Evolutionary conservation across 768 basidiomycete species (phyloP), one percentile per base, ranked within the genome.

Genomic region (Panaeolus papilionaceus): DNA sequence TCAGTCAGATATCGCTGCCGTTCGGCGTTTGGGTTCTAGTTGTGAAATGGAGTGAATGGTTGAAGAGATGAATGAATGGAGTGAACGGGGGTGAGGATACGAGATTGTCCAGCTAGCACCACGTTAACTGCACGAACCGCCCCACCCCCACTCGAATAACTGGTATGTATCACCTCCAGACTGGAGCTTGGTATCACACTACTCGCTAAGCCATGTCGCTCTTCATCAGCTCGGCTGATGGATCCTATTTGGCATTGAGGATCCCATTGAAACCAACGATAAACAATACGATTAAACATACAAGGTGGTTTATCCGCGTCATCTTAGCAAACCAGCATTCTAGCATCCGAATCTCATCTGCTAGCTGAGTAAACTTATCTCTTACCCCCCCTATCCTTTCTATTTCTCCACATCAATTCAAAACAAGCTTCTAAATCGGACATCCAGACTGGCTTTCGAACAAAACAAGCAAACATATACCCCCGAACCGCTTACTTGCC

Each of bases 381-480:
- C 54, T 12, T 58, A 1, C 26, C 37, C 33, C 54, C 33, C 11
- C 26, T 33, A 28, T 58, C 33, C 33, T 28, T 33, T 7, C 26
- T 33, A 28, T 58, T 58, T 58, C 54, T 58, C 54, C 54, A 37
- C 54, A 58, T 33, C 54, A 37, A 28, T 51, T 51, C 23, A 23
- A 51, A 51, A 20, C 8, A 28, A 47, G 20, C 47, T 33, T 33
- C 54, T 9, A 58, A 58, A 16, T 33, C 33, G 33, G 26, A 4
- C 26, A 58, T 9, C 28, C 12, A 33, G 4, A 33, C 14, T 7
- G 4, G 9, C 33, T 58, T 11, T 28, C 11, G 12, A 58, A 33
- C n/a, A 49, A 49, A 49, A 49, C 47, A 49, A 49, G 23, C 47
- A 26, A 11, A 45, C 20, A 42, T 42, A 26, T 10, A 12, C 47